A percentile compares a stretch with the other conserved stretches of the same genome.
These are phyloP conservation scores for Umbilicaria muhlenbergii DNA, from an alignment of 495 filamentous ascomycete genomes.

Conservation along the genomic window DNA sequence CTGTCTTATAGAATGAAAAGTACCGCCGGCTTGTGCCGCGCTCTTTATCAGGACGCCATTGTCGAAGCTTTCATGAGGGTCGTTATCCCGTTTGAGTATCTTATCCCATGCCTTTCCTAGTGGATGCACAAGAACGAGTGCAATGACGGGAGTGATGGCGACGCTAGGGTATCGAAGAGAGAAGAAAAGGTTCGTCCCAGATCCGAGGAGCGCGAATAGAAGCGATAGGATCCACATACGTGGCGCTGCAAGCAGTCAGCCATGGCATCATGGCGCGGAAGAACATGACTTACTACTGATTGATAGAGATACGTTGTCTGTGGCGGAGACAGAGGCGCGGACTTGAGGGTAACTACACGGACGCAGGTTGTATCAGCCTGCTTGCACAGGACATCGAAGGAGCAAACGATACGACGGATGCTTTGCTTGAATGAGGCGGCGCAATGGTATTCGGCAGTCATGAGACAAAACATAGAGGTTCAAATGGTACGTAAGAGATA, in stretches of 20 bases:
- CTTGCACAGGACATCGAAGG: too few relatives aligned
- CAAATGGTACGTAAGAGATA: too few relatives aligned
- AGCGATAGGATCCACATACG: constrained; percentile 75
- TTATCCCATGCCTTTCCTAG: constrained; percentile 66
- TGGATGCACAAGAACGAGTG: constrained; percentile 65
- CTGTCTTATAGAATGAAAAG: not conserved
- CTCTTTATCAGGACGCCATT: constrained; percentile 22
- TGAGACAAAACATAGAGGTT: too few relatives aligned
- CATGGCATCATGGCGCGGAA: too few relatives aligned
- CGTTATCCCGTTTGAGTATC: constrained; percentile 41
- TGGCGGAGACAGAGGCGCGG: constrained; percentile 58
- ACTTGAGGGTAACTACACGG: constrained; percentile 42
- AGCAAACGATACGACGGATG: too few relatives aligned
- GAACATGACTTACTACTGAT: constrained; percentile 39
- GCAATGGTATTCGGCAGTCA: too few relatives aligned
- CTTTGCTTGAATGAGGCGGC: too few relatives aligned
- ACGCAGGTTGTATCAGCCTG: too few relatives aligned
- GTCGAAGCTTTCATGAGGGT: constrained; percentile 44
- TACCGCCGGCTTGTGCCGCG: not conserved
- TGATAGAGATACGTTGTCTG: constrained; percentile 54
- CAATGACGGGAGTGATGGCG: constrained; percentile 72
- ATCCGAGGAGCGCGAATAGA: constrained; percentile 64
- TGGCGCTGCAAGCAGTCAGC: constrained; percentile 23
- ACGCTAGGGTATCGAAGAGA: constrained; percentile 74
- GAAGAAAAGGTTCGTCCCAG: constrained; percentile 73